Percentiles rank a stretch among this genome's conserved stretches.
phyloP scores from a whole-genome alignment of 805 yeast genomes.

The Candida caryicola region DNA sequence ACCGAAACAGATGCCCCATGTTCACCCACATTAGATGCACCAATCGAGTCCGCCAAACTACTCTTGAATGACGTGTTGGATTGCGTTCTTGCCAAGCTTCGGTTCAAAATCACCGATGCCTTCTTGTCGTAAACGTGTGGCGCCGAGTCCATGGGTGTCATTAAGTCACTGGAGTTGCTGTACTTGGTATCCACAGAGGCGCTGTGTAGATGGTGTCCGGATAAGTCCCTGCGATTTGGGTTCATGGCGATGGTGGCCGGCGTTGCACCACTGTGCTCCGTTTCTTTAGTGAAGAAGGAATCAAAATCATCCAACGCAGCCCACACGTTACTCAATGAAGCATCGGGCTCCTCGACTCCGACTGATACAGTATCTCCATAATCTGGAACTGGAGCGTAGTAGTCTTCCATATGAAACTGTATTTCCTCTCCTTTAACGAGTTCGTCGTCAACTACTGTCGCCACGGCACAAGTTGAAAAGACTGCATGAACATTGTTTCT shows the following conservation, averaged over 20 bases:
- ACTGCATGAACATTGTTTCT: conserved; percentile 95
- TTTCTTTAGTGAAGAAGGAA: conserved; percentile 76
- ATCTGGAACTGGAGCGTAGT: conserved; percentile 33
- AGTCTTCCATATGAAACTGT: conserved; percentile 62
- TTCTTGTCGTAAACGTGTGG: conserved; percentile 79
- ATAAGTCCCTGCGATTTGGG: not conserved
- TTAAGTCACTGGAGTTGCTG: conserved; percentile 42
- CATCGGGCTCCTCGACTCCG: conserved; percentile 60
- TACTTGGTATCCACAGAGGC: conserved; percentile 63
- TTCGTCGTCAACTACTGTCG: conserved; percentile 32
- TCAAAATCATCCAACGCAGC: conserved; percentile 88
- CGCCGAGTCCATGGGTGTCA: conserved; percentile 62
- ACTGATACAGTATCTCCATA: conserved; percentile 47
- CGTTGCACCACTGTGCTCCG: conserved; percentile 14
- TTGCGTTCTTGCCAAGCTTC: conserved; percentile 69
- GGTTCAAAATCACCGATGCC: conserved; percentile 69
- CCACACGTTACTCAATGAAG: conserved; percentile 85
- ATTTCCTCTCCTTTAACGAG: conserved; percentile 35
- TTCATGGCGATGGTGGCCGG: conserved; percentile 23
- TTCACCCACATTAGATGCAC: conserved; percentile 19
- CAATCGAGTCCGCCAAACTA: conserved; percentile 64
- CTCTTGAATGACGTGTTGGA: conserved; percentile 78
- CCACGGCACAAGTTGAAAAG: conserved; percentile 72
- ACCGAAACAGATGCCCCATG: conserved; percentile 12
- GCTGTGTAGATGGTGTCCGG: conserved; percentile 40